Evolutionary conservation across 139 green algal genomes (phyloP), one percentile per base, ranked within the genome.

Genomic region (Chlamydomonas asymmetrica): DNA sequence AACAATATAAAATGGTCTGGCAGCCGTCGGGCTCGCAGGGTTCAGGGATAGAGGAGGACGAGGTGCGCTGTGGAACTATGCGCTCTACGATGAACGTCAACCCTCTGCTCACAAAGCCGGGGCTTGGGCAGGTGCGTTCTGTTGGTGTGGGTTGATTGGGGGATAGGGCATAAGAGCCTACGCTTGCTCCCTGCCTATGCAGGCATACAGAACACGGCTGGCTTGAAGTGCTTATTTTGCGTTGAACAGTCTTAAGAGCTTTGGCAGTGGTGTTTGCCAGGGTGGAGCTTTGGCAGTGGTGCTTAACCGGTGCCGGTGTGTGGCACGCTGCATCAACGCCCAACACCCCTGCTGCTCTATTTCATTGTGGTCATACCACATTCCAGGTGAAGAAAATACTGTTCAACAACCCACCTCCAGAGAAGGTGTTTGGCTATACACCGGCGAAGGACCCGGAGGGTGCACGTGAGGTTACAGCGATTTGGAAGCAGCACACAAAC

Each of bases 361-460:
- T n/a, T n/a, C n/a, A n/a, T n/a, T n/a, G n/a, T n/a, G n/a, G n/a
- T n/a, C n/a, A n/a, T n/a, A n/a, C n/a, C n/a, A n/a, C n/a, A n/a
- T n/a, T n/a, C n/a, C n/a, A 39, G 5, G 75, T 82, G 2, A 82
- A 82, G 45, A 54, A 43, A 8, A 76, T 60, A 22, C 62, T 66
- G 0, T 82, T 82, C 49, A 76, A 76, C 43, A 71, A 71, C 13
- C 66, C 75, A 23, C 66, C 66, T 32, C n/a, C 75, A 4, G 75
- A 82, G 34, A 66, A 82, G 20, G 66, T 76, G 18, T 82, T 82
- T 39, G 76, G 76, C 5, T 82, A 71, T 52, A 64, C 63, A 7
- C 49, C 69, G 2, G 40, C 76, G 2, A 45, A 57, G 40, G 76
- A 82, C 63, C 63, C 70, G n/a, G 76, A 82, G 70, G 61, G 69